A percentile compares a stretch with the other conserved stretches of the same genome.
Evolutionary conservation across 73 alveolate species (phyloP).

Genomic region (Stentor coeruleus): DNA sequence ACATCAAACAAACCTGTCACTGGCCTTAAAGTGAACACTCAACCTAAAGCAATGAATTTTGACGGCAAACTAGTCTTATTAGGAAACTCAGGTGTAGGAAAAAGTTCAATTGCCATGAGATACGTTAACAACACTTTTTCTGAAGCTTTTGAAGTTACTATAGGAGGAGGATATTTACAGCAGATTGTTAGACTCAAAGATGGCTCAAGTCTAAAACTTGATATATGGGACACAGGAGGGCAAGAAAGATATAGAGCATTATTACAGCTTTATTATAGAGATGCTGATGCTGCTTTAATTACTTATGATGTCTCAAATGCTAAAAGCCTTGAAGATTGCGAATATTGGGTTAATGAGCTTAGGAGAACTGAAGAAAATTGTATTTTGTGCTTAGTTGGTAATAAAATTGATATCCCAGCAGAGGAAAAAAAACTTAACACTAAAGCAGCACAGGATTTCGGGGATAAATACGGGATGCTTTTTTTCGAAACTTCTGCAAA

Average conservation of each 20-base stretch:
- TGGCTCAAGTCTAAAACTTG: constrained; percentile 19
- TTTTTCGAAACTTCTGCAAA: constrained; percentile 50
- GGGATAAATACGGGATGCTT: constrained; percentile 32
- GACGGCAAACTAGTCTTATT: constrained; percentile 51
- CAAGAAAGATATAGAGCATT: background rate
- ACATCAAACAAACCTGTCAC: no score
- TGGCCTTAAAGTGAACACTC: no score
- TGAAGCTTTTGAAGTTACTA: constrained; percentile 48
- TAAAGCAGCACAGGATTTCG: constrained; percentile 37
- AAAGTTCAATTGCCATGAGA: constrained; percentile 45
- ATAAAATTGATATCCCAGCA: background rate
- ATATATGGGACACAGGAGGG: constrained; percentile 23
- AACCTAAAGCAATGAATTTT: constrained; percentile 7
- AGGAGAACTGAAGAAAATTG: constrained; percentile 29
- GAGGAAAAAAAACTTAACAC: constrained; percentile 11
- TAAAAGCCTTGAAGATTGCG: constrained; percentile 48
- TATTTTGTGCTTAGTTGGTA: background rate
- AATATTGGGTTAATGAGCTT: constrained; percentile 66
- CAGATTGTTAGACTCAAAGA: constrained; percentile 47
- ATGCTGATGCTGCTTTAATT: constrained; percentile 57
- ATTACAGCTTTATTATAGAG: constrained; percentile 61
- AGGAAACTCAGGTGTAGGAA: constrained; percentile 73
- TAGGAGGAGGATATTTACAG: constrained; percentile 57
- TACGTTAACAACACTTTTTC: constrained; percentile 35
- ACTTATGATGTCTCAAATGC: constrained; percentile 60